Base-by-base conservation (phyloP, 805 yeast genomes). In the Yamadazyma philogaea region DNA sequence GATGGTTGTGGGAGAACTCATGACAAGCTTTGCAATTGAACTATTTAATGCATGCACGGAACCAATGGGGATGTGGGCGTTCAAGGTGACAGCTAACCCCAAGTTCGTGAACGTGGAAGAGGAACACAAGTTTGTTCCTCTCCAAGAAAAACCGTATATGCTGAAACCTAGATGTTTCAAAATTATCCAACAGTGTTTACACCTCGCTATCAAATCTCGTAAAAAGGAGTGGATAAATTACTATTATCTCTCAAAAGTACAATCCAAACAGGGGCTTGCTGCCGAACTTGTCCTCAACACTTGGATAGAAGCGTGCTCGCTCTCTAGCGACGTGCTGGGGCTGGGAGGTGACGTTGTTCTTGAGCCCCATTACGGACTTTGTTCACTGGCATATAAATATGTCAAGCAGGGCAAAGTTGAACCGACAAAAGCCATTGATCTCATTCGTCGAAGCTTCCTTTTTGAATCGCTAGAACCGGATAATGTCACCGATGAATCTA, bases 351-450 rank as follows among this genome's bases (percentile, higher is more conserved):
- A 84, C 30, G 73, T 75, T 1, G 66, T 82, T 2, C 63, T 90
- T 34, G 96, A 90, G 53, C 91, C 96, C 0, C 89, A 84, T 55
- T 89, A 88, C 54, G 68, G 71, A 34, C 58, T 84, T 3, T 72
- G 85, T 32, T 72, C 87, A 0, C 46, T 75, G 26, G 54, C 77
- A 4, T 81, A 75, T 63, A 89, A 89, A 56, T 72, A 72, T 37
- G 78, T 73, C 7, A 66, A 64, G 28, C 16, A 27, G 0, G 74
- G 60, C 0, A 40, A 56, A 14, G 16, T 86, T 0, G 37, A 59
- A 1, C 47, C 66, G 0, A 52, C 46, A 0, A 58, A 56, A 1
- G 87, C 78, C 0, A 12, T 75, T 10, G 47, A 50, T 1, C 61
- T 51, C 43, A 47, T 87, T 18, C 53, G 49, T n/a, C 42, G 48